Conservation (phyloP, 139 green algal genomes). For the Tetradesmus lagerheimii region DNA sequence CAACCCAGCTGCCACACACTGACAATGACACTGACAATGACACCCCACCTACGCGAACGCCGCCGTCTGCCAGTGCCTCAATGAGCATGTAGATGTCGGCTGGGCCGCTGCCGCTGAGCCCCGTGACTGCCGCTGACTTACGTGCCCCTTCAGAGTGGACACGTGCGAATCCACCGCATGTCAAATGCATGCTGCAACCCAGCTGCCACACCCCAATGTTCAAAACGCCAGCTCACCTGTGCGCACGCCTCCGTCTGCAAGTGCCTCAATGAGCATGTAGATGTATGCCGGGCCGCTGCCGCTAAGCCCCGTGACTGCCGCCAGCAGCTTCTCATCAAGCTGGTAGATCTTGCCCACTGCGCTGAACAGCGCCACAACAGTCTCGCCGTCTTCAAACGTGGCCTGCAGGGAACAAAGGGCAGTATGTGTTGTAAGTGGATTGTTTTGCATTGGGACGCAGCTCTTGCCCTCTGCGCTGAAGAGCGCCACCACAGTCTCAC, state of each 20-base stretch:
- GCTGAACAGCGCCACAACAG: conserved; percentile 79
- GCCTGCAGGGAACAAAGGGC: conserved; percentile 49
- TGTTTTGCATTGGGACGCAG: too few species aligned
- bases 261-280: conserved; percentile 97
- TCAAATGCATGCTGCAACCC: not conserved
- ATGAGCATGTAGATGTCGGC: too few species aligned
- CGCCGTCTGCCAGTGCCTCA: too few species aligned
- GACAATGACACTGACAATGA: too few species aligned
- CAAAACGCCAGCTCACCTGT: conserved; percentile 65
- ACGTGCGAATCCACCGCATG: too few species aligned
- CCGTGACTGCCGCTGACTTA: too few species aligned
- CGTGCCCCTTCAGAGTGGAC: too few species aligned
- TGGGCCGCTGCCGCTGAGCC: too few species aligned
- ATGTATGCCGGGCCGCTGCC: conserved; percentile 96
- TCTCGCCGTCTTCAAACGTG: conserved; percentile 70
- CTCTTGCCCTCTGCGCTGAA: conserved; percentile 78
- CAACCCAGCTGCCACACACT: too few species aligned
- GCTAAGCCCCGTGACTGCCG: conserved; percentile 94
- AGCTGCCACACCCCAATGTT: too few species aligned
- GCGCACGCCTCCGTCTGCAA: conserved; percentile 94
- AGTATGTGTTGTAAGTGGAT: too few species aligned
- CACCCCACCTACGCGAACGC: conserved; percentile 76
- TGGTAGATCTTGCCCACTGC: conserved; percentile 80
- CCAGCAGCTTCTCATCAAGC: conserved; percentile 91
- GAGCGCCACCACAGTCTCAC: conserved; percentile 72